Base-by-base conservation (phyloP, 1,284 basidiomycete species). In the Peniophora sp. region DNA sequence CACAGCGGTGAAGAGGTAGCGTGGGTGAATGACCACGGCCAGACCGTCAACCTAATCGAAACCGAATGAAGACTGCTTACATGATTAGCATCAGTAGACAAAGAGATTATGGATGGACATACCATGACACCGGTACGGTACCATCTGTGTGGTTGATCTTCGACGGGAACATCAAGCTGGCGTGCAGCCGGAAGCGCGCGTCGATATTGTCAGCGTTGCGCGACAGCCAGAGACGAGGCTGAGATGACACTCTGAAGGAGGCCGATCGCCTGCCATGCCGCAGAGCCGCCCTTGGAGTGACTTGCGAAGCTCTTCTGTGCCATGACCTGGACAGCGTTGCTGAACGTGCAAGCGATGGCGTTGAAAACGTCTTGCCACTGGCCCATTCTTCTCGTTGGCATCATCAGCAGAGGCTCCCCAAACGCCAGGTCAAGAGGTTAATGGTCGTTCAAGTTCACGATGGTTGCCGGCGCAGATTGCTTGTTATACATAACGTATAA, bases 1-100 rank as follows among this genome's bases (percentile, higher is more conserved):
- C 43, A 98, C 71, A 12, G 89, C 78, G 50, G 86, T 96, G 58
- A 94, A 85, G 56, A 97, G 78, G 74, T 92, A 93, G 58, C 91
- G 89, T 48, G 97, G 93, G 69, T 99, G 87, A 52, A 99, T 67
- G 59, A 97, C 75, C 56, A 96, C 78, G 47, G 85, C 88, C 55
- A 88, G 91, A 55, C 96, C 97, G 56, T 97, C 97, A 58, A 97
- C 95, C 81, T 99, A 96, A 62, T 97, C 97, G 77, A 99, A 99
- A 61, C 97, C 97, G 73, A 99, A 99, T 17, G 94, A 97, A 2
- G 96, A 97, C 78, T 86, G 53, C 17, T 49, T 46, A 43, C 34
- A 36, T 17, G 39, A 22, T 61, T n/a, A 60, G 59, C 43, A 57
- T 52, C 51, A 38, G 47, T 20, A 16, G 5, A 41, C 16, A 52